Evolutionary conservation across 306 rosid genomes (phyloP).

Genomic region (Cicer cuneatum): DNA sequence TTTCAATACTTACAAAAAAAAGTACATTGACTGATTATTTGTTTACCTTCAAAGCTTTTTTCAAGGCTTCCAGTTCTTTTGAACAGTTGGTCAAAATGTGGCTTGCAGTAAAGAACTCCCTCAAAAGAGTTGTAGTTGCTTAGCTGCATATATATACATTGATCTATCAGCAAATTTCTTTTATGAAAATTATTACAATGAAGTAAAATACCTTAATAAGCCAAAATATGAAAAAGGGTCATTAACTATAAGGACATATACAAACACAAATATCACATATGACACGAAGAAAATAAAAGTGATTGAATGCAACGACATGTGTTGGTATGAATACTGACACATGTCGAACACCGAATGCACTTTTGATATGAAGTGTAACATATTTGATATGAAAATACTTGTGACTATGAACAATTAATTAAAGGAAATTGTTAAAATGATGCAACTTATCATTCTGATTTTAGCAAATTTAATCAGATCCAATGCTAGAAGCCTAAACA

Average conservation of each 20-base stretch:
- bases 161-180: slow-evolving; percentile 41
- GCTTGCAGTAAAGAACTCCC: slow-evolving; percentile 96
- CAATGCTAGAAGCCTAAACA: slow-evolving; percentile 42
- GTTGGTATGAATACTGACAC: no score
- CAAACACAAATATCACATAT: no score
- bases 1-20: no score
- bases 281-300: no score
- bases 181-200: not conserved
- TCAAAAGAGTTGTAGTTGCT: slow-evolving; percentile 98
- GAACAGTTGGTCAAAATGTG: slow-evolving; percentile 92
- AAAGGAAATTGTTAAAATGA: not conserved
- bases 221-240: not conserved
- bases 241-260: not conserved
- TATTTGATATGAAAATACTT: slow-evolving; percentile 30
- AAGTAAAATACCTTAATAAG: not conserved
- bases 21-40: not conserved
- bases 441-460: not conserved
- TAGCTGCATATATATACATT: slow-evolving; percentile 64
- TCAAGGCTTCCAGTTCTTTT: slow-evolving; percentile 99
- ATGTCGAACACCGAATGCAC: no score
- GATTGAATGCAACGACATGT: no score
- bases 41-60: slow-evolving; percentile 93
- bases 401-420: not conserved
- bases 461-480: slow-evolving; percentile 39
- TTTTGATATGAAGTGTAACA: no score